Evolutionary conservation across 345 rosid genomes (phyloP), one percentile per base, ranked within the genome.

Genomic region (Ceriops decandra): DNA sequence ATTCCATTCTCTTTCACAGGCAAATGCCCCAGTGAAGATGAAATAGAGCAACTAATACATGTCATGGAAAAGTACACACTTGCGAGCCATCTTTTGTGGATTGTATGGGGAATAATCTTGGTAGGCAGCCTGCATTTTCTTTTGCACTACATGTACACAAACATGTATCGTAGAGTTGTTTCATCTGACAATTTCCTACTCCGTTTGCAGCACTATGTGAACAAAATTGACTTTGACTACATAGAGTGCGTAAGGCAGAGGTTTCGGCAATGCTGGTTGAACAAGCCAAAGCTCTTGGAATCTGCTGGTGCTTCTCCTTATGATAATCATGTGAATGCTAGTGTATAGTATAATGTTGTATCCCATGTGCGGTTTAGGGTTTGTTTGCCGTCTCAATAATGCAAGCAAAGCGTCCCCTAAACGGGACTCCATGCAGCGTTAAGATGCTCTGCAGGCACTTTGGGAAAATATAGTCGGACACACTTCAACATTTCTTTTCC

Each of bases 181-280:
- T 24, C 8, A 7, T 17, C 5, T 27, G 26, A 20, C 6, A 6
- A 30, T 8, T 24, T 59, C 28, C 67, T 38, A 63, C 73, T 15
- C 16, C 4, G 3, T 42, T 13, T 13, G 49, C 85, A 93, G 97
- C 85, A 77, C 27, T 79, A 89, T 67, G 92, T 89, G 57, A 91
- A 83, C 81, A 84, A 83, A 62, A 84, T 93, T 24, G 98, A 89
- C 35, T 93, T 93, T 15, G 79, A 93, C 67, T 91, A 84, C 82
- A 77, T 65, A 80, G 95, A 87, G 82, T 91, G 91, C 35, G 96
- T 95, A 7, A 83, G 91, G 80, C 96, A 93, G 84, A 89, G 97
- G 79, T 83, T 91, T 49, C 70, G 59, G 77, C 97, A 89, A 80
- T 93, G 87, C 73, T 82, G 96, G 97, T 65, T 80, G 70, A 86